These are phyloP conservation scores for Elsinoe australis DNA, from an alignment of 2,329 filamentous ascomycete genomes.

Conservation along the genomic window DNA sequence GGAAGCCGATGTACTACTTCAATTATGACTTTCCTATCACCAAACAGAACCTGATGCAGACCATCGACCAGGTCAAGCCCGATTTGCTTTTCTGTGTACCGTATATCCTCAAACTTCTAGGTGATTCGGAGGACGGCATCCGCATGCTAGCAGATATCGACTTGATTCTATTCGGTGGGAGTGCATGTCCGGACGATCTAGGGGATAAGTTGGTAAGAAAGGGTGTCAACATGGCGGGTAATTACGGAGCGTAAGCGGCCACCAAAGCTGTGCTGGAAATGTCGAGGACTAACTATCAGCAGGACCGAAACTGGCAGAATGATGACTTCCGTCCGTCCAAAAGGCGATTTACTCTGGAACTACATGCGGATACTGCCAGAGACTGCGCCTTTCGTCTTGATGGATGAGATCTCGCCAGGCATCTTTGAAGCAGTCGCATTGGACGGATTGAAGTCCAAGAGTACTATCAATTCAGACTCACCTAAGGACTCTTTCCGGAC, in stretches of 20 bases:
- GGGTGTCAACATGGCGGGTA: slow-evolving; percentile 31
- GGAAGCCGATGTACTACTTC: slow-evolving; percentile 47
- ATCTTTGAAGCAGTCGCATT: slow-evolving; percentile 40
- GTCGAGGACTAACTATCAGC: too few relatives aligned
- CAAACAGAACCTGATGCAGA: slow-evolving; percentile 26
- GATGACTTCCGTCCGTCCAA: slow-evolving; percentile 51
- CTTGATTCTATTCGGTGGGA: slow-evolving; percentile 30
- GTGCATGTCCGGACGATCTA: slow-evolving; percentile 30
- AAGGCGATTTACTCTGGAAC: slow-evolving; percentile 52
- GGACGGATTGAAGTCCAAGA: slow-evolving; percentile 29
- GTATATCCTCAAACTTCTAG: slow-evolving; percentile 56
- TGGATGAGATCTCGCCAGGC: slow-evolving; percentile 31
- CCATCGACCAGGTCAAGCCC: slow-evolving; percentile 29
- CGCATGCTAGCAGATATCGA: slow-evolving; percentile 24
- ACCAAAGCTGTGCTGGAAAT: neutral
- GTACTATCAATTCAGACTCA: slow-evolving; percentile 39
- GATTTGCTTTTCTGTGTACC: slow-evolving; percentile 56
- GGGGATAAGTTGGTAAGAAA: slow-evolving; percentile 29
- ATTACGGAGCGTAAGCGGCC: slow-evolving; percentile 30
- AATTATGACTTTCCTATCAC: slow-evolving; percentile 52
- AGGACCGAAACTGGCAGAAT: slow-evolving; percentile 28
- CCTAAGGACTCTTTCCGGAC: slow-evolving; percentile 43
- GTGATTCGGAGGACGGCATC: slow-evolving; percentile 49
- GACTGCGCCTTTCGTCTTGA: slow-evolving; percentile 25
- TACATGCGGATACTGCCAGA: slow-evolving; percentile 41